Evolutionary conservation across 257 asterid genomes (phyloP).

Genomic region (Lithospermum erythrorhizon): DNA sequence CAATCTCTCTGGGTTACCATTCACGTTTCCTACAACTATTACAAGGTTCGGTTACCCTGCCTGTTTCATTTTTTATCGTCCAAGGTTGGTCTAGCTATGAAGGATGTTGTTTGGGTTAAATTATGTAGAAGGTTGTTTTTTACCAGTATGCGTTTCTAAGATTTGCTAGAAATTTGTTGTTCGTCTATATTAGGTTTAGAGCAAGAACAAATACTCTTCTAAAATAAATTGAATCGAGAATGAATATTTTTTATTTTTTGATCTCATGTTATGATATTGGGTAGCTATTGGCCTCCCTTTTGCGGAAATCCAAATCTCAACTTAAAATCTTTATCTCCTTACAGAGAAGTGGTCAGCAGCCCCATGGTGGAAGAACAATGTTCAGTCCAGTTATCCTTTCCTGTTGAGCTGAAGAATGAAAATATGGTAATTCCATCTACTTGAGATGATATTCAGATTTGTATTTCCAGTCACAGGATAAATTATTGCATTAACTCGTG

Average conservation of each 20-base stretch:
- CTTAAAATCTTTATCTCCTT: constrained; percentile 21
- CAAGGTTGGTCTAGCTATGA: no score
- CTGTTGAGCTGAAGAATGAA: constrained; percentile 73
- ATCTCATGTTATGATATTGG: constrained; percentile 6
- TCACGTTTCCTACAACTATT: constrained; percentile 64
- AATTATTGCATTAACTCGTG: no score
- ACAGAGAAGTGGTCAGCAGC: constrained; percentile 80
- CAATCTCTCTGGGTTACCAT: constrained; percentile 82
- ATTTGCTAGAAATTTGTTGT: neutral
- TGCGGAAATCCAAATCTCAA: constrained; percentile 6
- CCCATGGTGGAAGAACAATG: constrained; percentile 99
- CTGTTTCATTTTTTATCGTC: constrained; percentile 1
- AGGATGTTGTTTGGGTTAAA: no score
- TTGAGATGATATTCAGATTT: constrained; percentile 1
- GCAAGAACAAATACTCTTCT: neutral
- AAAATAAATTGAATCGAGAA: no score
- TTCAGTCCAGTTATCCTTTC: constrained; percentile 91
- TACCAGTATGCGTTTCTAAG: no score
- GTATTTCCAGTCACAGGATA: no score
- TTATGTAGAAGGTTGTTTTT: no score
- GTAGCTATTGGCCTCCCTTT: neutral
- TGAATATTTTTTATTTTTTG: neutral
- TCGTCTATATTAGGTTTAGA: neutral
- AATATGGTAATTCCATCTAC: constrained; percentile 37
- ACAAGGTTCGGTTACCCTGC: constrained; percentile 40